Percentiles rank a stretch among this genome's conserved stretches.
These are phyloP conservation scores for Coffea canephora DNA, from an alignment of 257 asterid species.

Conservation along the genomic window DNA sequence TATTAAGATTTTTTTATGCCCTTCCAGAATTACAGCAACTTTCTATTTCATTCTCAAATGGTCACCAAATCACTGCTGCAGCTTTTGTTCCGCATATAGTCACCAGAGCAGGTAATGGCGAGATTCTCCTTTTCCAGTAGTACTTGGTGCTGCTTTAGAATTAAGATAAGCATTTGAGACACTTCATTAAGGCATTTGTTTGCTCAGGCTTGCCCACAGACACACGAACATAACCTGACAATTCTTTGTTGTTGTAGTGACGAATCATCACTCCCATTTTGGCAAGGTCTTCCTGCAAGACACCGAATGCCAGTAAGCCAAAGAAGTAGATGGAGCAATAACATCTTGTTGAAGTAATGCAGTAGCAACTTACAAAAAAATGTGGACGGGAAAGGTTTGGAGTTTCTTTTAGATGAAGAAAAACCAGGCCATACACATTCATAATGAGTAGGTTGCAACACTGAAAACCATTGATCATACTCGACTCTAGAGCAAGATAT, in stretches of 20 bases:
- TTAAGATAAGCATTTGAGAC: constrained; percentile 52
- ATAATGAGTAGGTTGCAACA: too few species aligned
- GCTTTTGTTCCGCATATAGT: not conserved
- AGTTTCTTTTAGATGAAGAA: too few species aligned
- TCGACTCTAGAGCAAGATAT: too few species aligned
- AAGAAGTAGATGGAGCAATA: not conserved
- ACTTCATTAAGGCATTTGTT: constrained; percentile 66
- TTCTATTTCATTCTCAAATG: too few species aligned
- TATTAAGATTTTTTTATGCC: too few species aligned
- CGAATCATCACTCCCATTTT: constrained; percentile 92
- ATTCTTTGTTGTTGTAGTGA: constrained; percentile 83
- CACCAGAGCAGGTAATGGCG: not conserved
- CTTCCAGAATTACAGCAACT: too few species aligned
- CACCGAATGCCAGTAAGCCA: not conserved
- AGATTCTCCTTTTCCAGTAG: not conserved
- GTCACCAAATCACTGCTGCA: not conserved
- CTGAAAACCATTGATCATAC: too few species aligned
- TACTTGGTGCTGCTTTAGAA: not conserved
- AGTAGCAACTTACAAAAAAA: too few species aligned
- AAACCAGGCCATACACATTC: too few species aligned
- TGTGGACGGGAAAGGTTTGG: too few species aligned
- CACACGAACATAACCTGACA: constrained; percentile 81
- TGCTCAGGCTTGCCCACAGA: constrained; percentile 98
- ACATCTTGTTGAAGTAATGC: not conserved
- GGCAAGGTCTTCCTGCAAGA: constrained; percentile 81